Evolutionary conservation across 169 alveolate genomes (phyloP), one percentile per base, ranked within the genome.

Genomic region (Sarcocystis neurona): DNA sequence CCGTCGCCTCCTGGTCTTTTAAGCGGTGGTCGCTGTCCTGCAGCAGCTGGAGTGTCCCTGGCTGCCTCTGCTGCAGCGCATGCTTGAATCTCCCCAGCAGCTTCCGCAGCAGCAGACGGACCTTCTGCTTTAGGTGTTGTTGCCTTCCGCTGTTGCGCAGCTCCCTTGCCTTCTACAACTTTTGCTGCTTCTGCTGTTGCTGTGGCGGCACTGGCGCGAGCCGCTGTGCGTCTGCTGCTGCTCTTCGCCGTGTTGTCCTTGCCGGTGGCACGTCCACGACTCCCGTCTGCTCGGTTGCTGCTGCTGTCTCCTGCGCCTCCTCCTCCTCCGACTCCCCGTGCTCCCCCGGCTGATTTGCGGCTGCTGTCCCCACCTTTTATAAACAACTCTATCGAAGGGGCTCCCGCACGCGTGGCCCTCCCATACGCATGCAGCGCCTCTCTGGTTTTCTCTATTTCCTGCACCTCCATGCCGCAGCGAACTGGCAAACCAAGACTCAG

Each of bases 401-500:
- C 82, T 15, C 82, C 82, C 41, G 82, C 82, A 15, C 82, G 82
- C n/a, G 82, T 72, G 30, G 90, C 90, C 43, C 58, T 86, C 48
- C 53, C 85, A 8, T 48, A 80, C 1, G 90, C 90, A 10, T 60
- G 70, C 41, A 70, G 86, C 1, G 90, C 90, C 53, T 86, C 90
- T 15, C 66, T 86, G 50, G 68, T 86, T 30, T 74, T 63, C 34
- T 74, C 90, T 20, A 86, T 86, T 23, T 86, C 90, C 15, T 80
- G 85, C 60, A 86, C 79, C 41, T 86, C 85, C 50, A 68, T 50
- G 90, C 86, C 79, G 46, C 90, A 86, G 46, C 82, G 85, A 27
- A 86, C 90, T 60, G 79, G 90, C 90, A 70, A 80, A 0, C 90
- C 90, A 43, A 86, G 43, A 68, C 86, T 74, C 37, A 86, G 90